Evolutionary conservation across 1,284 basidiomycete species (phyloP).

Genomic region (Leccinum brunneo-olivaceum): DNA sequence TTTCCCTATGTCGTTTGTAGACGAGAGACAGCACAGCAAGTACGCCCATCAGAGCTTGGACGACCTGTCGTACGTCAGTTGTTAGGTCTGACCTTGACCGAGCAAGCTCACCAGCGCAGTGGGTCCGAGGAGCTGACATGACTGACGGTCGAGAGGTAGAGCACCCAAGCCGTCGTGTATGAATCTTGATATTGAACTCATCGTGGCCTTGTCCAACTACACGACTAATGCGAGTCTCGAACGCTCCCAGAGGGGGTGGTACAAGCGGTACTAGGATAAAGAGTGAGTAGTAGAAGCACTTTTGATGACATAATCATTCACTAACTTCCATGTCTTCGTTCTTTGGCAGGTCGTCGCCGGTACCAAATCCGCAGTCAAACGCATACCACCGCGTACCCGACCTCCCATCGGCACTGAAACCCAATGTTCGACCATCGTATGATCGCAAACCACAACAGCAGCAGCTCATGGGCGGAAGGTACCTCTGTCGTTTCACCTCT

Average conservation of each 20-base stretch:
- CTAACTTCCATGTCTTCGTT: constrained; percentile 36
- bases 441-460: constrained; percentile 38
- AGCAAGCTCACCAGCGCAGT: constrained; percentile 54
- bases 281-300: not conserved
- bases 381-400: constrained; percentile 45
- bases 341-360: constrained; percentile 39
- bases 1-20: constrained; percentile 84
- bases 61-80: constrained; percentile 41
- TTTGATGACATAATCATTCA: constrained; percentile 22
- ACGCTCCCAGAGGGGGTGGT: too few relatives aligned
- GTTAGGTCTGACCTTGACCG: constrained; percentile 3
- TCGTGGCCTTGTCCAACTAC: constrained; percentile 1
- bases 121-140: constrained; percentile 60
- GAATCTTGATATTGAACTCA: constrained; percentile 11
- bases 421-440: constrained; percentile 23
- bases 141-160: constrained; percentile 50
- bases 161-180: constrained; percentile 16
- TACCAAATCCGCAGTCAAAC: constrained; percentile 35
- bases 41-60: constrained; percentile 81
- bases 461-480: constrained; percentile 36
- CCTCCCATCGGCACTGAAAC: constrained; percentile 17
- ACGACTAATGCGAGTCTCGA: too few relatives aligned
- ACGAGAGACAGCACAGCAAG: constrained; percentile 82
- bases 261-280: not conserved
- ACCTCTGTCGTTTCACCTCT: constrained; percentile 1